Conservation (phyloP, 805 yeast genomes). For the Maudiozyma bulderi region DNA sequence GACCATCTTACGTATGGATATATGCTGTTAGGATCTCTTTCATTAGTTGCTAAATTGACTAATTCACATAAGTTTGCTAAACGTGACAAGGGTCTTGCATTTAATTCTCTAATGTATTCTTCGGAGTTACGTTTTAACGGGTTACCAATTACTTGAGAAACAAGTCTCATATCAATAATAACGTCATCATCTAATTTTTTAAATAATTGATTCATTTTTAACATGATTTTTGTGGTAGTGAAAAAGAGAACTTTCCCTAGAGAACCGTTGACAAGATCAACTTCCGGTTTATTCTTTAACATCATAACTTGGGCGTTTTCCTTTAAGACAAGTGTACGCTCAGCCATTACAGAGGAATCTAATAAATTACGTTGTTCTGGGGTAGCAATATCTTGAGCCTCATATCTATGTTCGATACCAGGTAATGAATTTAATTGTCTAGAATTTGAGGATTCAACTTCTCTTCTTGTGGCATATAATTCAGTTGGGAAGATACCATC, state of each 20-base stretch:
- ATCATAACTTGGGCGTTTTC: conserved; percentile 93
- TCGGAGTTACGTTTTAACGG: conserved; percentile 14
- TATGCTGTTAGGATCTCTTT: conserved; percentile 10
- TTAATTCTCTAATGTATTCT: conserved; percentile 22
- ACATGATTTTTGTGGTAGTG: conserved; percentile 21
- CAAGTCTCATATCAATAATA: conserved; percentile 26
- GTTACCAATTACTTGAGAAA: conserved; percentile 26
- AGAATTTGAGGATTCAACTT: conserved; percentile 71
- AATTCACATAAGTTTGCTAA: conserved; percentile 10
- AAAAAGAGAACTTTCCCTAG: conserved; percentile 58
- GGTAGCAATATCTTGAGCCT: conserved; percentile 36
- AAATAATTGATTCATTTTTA: conserved; percentile 18
- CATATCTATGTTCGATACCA: conserved; percentile 38
- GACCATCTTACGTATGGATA: conserved; percentile 31
- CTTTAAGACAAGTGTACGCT: conserved; percentile 51
- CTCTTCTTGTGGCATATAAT: conserved; percentile 73
- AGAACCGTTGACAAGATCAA: conserved; percentile 76
- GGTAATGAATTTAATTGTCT: conserved; percentile 40
- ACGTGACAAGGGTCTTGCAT: conserved; percentile 13
- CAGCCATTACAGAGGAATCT: conserved; percentile 62
- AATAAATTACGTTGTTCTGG: conserved; percentile 29
- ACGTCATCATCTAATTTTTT: conserved; percentile 20
- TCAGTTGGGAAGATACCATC: conserved; percentile 88
- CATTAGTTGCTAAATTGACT: conserved; percentile 14
- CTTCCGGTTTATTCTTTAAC: conserved; percentile 67